Evolutionary conservation across 106 monocot genomes (phyloP).

Genomic region (Narthecium ossifragum): DNA sequence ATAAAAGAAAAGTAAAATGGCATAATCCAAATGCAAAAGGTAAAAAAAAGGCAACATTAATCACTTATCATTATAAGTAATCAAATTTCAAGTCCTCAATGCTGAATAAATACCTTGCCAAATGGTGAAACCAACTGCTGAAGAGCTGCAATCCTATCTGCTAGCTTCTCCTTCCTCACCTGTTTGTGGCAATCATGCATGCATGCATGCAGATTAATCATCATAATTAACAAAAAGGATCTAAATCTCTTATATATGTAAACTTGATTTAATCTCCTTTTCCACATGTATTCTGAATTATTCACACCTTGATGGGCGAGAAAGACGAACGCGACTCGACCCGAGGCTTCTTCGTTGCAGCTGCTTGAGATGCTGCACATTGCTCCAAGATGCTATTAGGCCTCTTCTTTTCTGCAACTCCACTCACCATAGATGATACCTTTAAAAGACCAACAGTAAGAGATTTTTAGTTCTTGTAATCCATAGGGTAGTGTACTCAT

Average conservation of each 20-base stretch:
- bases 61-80: no score
- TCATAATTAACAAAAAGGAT: not conserved
- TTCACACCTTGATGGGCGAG: constrained; percentile 56
- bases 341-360: constrained; percentile 40
- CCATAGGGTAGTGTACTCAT: no score
- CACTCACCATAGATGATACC: constrained; percentile 25
- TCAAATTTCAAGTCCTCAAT: no score
- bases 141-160: constrained; percentile 82
- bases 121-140: constrained; percentile 89
- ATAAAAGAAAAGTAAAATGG: no score
- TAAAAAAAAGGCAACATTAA: no score
- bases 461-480: not conserved
- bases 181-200: not conserved
- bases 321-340: constrained; percentile 36
- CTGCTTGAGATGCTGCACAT: constrained; percentile 12
- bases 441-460: constrained; percentile 18
- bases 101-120: constrained; percentile 48
- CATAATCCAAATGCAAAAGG: no score
- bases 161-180: constrained; percentile 91
- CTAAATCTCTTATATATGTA: not conserved
- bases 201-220: not conserved
- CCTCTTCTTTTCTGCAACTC: constrained; percentile 21
- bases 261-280: not conserved
- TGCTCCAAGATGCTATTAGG: constrained; percentile 7
- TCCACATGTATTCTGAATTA: not conserved